Conservation (phyloP, 768 basidiomycete genomes). For the Boletus edulis region DNA sequence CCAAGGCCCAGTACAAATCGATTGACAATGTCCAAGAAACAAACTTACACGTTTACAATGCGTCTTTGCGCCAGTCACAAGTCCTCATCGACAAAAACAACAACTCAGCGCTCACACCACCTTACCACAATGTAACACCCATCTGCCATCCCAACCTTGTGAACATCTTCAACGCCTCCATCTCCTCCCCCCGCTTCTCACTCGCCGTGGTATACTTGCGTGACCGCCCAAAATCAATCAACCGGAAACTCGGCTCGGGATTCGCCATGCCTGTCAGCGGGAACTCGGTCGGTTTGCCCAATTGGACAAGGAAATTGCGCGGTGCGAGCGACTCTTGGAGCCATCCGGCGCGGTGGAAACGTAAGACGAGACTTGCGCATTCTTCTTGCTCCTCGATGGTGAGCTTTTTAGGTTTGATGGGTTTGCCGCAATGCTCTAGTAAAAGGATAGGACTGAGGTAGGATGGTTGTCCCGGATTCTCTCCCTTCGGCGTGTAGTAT, state of each 20-base stretch:
- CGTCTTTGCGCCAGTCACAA: no score
- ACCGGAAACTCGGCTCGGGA: conserved; percentile 37
- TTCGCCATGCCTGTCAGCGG: conserved; percentile 5
- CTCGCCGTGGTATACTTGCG: not conserved
- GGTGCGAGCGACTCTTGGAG: conserved; percentile 41
- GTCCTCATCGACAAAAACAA: no score
- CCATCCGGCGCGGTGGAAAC: conserved; percentile 39
- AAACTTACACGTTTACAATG: no score
- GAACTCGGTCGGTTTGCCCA: conserved; percentile 36
- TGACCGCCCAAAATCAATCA: conserved; percentile 53
- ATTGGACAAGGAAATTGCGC: conserved; percentile 47
- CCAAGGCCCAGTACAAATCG: no score
- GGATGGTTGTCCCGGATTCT: not conserved
- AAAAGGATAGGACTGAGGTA: conserved; percentile 43
- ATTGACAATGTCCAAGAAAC: no score
- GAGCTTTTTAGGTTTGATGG: conserved; percentile 29
- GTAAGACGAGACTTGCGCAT: conserved; percentile 38
- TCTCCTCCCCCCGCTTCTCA: conserved; percentile 9
- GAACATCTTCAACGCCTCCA: conserved; percentile 7
- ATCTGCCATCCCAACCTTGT: no score
- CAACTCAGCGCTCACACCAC: no score
- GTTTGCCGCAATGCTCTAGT: conserved; percentile 46
- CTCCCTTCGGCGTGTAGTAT: conserved; percentile 40
- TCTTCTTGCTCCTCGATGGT: conserved; percentile 39
- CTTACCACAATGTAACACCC: no score